Evolutionary conservation across 768 basidiomycete species (phyloP).

Genomic region (Calocybe indica): DNA sequence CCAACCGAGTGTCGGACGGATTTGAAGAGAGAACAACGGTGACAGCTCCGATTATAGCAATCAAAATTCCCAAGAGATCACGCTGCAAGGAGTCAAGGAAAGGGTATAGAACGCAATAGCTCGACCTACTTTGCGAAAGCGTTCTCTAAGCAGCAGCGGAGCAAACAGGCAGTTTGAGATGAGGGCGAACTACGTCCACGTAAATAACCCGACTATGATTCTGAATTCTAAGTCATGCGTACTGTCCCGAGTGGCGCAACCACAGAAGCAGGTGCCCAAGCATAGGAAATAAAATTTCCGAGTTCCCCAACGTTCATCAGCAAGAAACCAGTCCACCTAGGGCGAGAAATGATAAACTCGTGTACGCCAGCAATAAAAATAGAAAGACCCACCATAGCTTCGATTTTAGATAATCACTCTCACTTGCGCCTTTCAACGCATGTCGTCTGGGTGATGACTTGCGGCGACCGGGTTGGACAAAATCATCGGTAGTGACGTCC

Average conservation of each 20-base stretch:
- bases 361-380: background rate
- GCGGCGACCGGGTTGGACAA: conserved; percentile 11
- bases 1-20: conserved; percentile 62
- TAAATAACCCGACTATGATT: conserved; percentile 5
- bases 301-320: conserved; percentile 90
- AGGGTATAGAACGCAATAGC: conserved; percentile 7
- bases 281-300: conserved; percentile 89
- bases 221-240: conserved; percentile 21
- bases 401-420: conserved; percentile 76
- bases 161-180: conserved; percentile 95
- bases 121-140: conserved; percentile 62
- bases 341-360: background rate
- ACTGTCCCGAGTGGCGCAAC: conserved; percentile 97
- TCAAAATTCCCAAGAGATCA: conserved; percentile 70
- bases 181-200: conserved; percentile 63
- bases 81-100: conserved; percentile 36
- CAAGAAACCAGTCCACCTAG: conserved; percentile 84
- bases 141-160: conserved; percentile 77
- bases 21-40: conserved; percentile 87
- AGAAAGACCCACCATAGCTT: conserved; percentile 62
- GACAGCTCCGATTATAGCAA: conserved; percentile 84
- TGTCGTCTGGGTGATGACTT: conserved; percentile 6
- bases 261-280: conserved; percentile 84
- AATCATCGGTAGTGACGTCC: conserved; percentile 35
- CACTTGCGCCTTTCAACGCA: conserved; percentile 38